Evolutionary conservation across 2,329 filamentous ascomycete species (phyloP), one percentile per base, ranked within the genome.

Genomic region (Fusarium tupiense): DNA sequence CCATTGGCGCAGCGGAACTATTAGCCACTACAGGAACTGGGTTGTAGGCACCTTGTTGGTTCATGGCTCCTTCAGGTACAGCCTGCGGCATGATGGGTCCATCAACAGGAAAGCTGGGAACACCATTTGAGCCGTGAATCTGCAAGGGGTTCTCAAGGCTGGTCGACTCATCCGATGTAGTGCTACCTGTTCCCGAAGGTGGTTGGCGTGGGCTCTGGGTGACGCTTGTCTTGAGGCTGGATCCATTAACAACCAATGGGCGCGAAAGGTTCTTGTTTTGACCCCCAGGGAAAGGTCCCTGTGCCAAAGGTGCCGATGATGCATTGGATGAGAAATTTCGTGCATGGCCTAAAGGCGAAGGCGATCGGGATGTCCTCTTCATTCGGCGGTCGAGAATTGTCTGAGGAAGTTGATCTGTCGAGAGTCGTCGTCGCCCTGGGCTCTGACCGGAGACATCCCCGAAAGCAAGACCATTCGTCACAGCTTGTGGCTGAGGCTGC

Each of bases 231-330:
- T 81, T 84, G 50, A 84, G 73, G 11, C 81, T 81, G 9, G 86
- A 87, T 8, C 86, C 86, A 61, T 88, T 88, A 7, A 89, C 88
- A 16, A 90, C 85, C 6, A 90, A 79, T 1, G 89, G 88, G 17
- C 87, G 84, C 13, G 84, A 78, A 26, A 76, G 70, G 43, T 78
- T 78, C 40, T 79, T 84, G 61, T 74, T 83, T 50, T 81, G 83
- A 52, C 65, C 73, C 20, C 81, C 80, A 2, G 83, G 69, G 52
- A 86, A 85, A 3, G 85, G 80, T 1, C 81, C 80, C 6, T 84
- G 82, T 37, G 76, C 47, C n/a, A 85, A 74, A 5, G 86, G 82
- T 1, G 84, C 80, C 3, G 85, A 83, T 46, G 81, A 81, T 29
- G 81, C 84, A 8, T 83, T 84, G 0, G 82, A 76, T 1, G 86